Base-by-base conservation (phyloP, 164 flowering plant species). In the Hamamelis virginiana region DNA sequence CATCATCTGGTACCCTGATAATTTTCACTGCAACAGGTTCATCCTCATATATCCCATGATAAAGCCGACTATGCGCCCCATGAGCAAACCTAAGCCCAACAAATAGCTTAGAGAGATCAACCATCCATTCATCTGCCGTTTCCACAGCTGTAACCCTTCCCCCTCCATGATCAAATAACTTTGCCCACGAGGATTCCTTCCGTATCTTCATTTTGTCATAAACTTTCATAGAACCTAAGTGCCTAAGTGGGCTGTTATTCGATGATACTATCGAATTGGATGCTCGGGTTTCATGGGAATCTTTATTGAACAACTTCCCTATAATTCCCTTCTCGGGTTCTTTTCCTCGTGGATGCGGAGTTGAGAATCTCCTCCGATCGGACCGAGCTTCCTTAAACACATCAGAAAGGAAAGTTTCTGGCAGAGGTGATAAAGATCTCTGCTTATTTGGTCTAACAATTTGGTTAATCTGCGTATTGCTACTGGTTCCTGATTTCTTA, bases 11-110 rank as follows among this genome's bases (percentile, higher is more conserved):
- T 26, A 78, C 79, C 28, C 78, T 72, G 51, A 93, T 83, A 62
- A 94, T 82, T 66, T 94, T 94, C 22, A 91, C 88, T 0, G 98
- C 98, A 67, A 90, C 97, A 69, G 91, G 76, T 68, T 83, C 78
- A 62, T 86, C 94, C 53, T 88, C 83, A 52, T 94, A 94, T 9
- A 81, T 74, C 4, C 97, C 98, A 76, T 85, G 97, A 76, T 93
- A 91, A 73, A 93, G 90, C 67, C 84, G 73, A 69, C 98, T 91
- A 73, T 94, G 86, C 8, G 97, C 92, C 28, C 98, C 98, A 67
- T 80, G 83, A 47, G 97, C 97, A 79, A 94, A 91, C 48, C 76
- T 86, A 63, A 59, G 80, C 43, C 97, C 98, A 66, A 90, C 73
- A 46, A 82, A 85, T 58, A 94, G 76, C 83, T 86, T 79, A 0